These are phyloP conservation scores for Wolfiporia cocos DNA, from an alignment of 1,284 basidiomycete genomes.

Conservation along the genomic window DNA sequence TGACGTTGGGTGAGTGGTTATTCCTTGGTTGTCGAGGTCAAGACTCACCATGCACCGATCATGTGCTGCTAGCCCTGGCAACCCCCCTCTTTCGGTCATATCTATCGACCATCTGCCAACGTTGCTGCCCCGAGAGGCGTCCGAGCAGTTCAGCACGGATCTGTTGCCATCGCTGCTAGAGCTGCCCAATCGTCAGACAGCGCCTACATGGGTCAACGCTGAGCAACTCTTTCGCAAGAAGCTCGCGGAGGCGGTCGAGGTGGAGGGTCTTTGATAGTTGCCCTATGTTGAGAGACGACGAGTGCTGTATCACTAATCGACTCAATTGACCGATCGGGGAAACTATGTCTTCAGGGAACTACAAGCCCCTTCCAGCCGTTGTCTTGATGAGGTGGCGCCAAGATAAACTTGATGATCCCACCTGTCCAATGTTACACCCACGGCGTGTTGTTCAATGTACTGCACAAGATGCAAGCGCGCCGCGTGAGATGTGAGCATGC, in stretches of 20 bases:
- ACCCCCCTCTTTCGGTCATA: conserved; percentile 76
- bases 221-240: conserved; percentile 84
- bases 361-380: too few species aligned
- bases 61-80: conserved; percentile 37
- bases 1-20: conserved; percentile 57
- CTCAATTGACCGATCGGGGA: too few species aligned
- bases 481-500: too few species aligned
- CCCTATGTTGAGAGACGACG: too few species aligned
- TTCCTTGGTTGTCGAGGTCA: background rate
- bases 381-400: too few species aligned
- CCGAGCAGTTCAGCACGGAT: conserved; percentile 93
- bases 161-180: conserved; percentile 84
- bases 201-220: conserved; percentile 88
- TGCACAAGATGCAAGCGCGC: too few species aligned
- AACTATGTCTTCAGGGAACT: too few species aligned
- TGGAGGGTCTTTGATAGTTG: conserved; percentile 22
- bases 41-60: conserved; percentile 5
- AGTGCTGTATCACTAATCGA: too few species aligned
- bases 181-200: conserved; percentile 61
- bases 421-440: too few species aligned
- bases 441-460: too few species aligned
- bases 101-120: conserved; percentile 99
- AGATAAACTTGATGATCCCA: too few species aligned
- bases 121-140: conserved; percentile 91
- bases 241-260: conserved; percentile 56